Evolutionary conservation across 2,329 filamentous ascomycete genomes (phyloP).

Genomic region (Aureobasidium sp.): DNA sequence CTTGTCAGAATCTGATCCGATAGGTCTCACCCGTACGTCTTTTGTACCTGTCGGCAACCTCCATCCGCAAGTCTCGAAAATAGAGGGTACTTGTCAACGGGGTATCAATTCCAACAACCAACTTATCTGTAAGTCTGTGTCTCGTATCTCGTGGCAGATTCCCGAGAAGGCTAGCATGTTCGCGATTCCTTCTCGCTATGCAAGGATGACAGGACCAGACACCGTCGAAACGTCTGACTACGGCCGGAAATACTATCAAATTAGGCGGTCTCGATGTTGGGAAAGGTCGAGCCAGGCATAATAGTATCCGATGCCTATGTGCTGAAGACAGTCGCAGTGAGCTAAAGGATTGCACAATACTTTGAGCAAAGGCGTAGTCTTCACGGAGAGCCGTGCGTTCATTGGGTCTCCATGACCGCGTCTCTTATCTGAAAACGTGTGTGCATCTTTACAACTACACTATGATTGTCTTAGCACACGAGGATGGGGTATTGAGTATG

Average conservation of each 20-base stretch:
- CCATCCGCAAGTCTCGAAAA: not conserved
- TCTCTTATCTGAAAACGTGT: too few relatives aligned
- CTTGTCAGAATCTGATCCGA: conserved; percentile 1
- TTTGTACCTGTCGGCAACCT: not conserved
- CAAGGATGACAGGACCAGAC: conserved; percentile 1
- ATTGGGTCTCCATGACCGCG: too few relatives aligned
- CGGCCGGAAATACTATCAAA: not conserved
- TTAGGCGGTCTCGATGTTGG: not conserved
- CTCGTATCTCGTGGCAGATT: not conserved
- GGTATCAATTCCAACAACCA: not conserved
- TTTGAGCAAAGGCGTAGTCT: too few relatives aligned
- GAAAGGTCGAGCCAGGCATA: not conserved
- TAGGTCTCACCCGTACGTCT: not conserved
- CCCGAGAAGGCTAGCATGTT: not conserved
- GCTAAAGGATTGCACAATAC: too few relatives aligned
- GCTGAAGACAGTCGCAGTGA: too few relatives aligned
- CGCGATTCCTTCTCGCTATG: not conserved
- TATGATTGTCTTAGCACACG: too few relatives aligned
- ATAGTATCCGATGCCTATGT: too few relatives aligned
- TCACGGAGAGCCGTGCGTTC: too few relatives aligned
- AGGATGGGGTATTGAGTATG: not conserved
- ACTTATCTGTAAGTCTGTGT: not conserved
- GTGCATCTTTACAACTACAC: too few relatives aligned
- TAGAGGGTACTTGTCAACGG: not conserved
- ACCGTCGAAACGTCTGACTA: not conserved